Evolutionary conservation across 805 yeast genomes (phyloP), one percentile per base, ranked within the genome.

Genomic region (Tetrapisispora arboricola): DNA sequence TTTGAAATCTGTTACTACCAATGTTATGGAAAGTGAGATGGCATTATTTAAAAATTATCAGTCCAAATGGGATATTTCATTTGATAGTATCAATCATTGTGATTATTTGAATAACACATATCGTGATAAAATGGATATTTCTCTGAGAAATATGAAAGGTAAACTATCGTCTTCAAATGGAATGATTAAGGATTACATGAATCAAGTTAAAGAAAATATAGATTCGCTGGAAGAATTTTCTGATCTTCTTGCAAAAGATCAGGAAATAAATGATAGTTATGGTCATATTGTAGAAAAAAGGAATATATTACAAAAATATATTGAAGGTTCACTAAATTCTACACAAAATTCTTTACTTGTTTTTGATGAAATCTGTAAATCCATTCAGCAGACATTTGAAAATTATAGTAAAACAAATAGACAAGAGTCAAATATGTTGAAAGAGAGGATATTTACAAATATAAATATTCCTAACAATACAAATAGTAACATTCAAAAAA

Each of bases 21-120:
- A 58, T 15, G 52, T 60, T 5, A 55, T 60, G 26, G 46, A 53
- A 8, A 48, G 53, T 27, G 65, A 61, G 42, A 49, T 56, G 51
- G 43, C 47, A 12, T 41, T 47, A 9, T 50, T 61, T 21, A 53
- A 53, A 22, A 64, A 64, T 6, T 48, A 53, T n/a, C 49, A 44
- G 38, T 39, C 46, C 10, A 56, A 51, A 31, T 60, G 63, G 58
- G 57, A 54, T 43, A 46, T 47, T 10, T 55, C 64, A 4, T 49
- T 59, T 9, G 55, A 55, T 7, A 44, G 53, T 15, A 57, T 62
- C 18, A 62, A 62, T 36, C 43, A 46, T n/a, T 55, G 60, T 38
- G 66, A 62, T 48, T 54, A 57, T 9, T 38, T 57, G 12, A 59
- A 51, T 36, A 55, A 55, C 28, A 44, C 39, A 2, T 53, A 52